phyloP scores from a whole-genome alignment of 176 grass and related monocot species.

The Oryza rufipogon region DNA sequence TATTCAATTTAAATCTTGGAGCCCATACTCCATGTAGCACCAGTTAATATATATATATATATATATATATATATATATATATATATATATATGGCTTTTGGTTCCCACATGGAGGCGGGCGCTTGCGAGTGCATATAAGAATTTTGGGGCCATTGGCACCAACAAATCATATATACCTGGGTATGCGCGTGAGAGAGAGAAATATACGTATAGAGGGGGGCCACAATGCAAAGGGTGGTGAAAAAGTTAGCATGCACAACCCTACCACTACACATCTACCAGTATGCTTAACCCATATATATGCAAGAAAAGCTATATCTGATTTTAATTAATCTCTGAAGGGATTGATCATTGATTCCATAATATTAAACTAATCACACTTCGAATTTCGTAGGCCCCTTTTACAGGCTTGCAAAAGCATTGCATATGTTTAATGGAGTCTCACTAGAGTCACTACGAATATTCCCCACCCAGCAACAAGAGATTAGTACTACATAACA shows the following conservation, averaged over 20 bases:
- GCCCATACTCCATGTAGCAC: no score
- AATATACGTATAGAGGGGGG: not conserved
- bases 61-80: not conserved
- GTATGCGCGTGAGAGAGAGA: not conserved
- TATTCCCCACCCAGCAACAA: slow-evolving; percentile 28
- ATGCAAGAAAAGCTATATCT: slow-evolving; percentile 7
- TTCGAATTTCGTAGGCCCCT: slow-evolving; percentile 21
- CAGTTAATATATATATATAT: not conserved
- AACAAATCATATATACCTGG: not conserved
- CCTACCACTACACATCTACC: slow-evolving; percentile 30
- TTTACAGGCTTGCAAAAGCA: slow-evolving; percentile 57
- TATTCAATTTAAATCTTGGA: no score
- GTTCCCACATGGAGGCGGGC: slow-evolving; percentile 57
- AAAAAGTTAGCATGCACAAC: slow-evolving; percentile 31
- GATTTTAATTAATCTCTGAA: not conserved
- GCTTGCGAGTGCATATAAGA: slow-evolving; percentile 27
- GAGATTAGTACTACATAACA: not conserved
- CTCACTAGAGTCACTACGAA: slow-evolving; percentile 12
- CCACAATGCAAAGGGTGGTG: not conserved
- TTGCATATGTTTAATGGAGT: not conserved
- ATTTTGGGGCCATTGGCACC: slow-evolving; percentile 10
- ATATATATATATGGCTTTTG: slow-evolving; percentile 18
- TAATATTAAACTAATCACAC: slow-evolving; percentile 42
- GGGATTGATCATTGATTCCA: slow-evolving; percentile 30
- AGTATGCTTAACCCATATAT: not conserved